phyloP scores from a whole-genome alignment of 345 rosid species.

The Aegle marmelos region DNA sequence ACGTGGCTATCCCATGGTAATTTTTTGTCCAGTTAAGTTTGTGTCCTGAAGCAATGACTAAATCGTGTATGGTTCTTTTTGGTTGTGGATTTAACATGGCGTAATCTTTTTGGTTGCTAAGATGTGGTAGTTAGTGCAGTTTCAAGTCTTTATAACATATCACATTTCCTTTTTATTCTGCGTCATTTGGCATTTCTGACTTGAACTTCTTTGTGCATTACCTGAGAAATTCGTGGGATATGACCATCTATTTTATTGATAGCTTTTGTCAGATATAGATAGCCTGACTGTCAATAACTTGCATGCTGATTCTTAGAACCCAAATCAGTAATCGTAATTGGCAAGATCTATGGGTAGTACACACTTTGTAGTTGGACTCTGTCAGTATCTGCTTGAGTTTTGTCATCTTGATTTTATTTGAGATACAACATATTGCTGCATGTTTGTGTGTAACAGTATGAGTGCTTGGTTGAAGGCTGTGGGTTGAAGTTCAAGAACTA shows the following conservation, averaged over 20 bases:
- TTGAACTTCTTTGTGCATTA: background rate
- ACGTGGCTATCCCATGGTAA: slow-evolving; percentile 82
- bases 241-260: background rate
- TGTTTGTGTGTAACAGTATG: slow-evolving; percentile 50
- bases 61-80: background rate
- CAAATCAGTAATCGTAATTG: background rate
- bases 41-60: background rate
- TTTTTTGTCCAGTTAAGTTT: background rate
- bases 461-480: slow-evolving; percentile 93
- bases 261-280: background rate
- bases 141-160: background rate
- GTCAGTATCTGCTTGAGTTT: background rate
- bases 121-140: slow-evolving; percentile 4
- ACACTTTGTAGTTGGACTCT: background rate
- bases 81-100: background rate
- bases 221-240: no score
- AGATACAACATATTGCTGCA: background rate
- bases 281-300: background rate
- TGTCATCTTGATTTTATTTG: background rate
- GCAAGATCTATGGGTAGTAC: background rate
- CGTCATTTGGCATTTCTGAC: background rate
- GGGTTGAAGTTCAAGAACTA: slow-evolving; percentile 72
- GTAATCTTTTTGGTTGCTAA: background rate
- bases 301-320: background rate
- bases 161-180: no score